Conservation (phyloP, 139 green algal genomes). For the Volvox africanus region DNA sequence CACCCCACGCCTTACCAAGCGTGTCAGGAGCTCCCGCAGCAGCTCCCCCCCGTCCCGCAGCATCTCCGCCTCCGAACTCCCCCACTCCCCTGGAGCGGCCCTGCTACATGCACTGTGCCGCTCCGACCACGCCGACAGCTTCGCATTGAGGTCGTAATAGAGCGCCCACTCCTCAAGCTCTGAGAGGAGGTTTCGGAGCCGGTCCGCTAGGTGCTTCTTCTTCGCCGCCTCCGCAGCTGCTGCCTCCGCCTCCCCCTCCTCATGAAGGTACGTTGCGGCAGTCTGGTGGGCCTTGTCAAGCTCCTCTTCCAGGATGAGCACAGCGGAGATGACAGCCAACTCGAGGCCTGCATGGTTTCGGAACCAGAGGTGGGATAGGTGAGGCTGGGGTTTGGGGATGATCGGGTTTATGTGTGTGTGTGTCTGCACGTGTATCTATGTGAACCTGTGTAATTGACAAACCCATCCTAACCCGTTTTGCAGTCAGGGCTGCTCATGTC, state of each 20-base stretch:
- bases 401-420: background rate
- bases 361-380: background rate
- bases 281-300: background rate
- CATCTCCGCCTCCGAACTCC: background rate
- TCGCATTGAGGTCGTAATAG: conserved; percentile 24
- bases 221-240: background rate
- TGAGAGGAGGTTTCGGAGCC: conserved; percentile 5
- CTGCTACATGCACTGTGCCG: conserved; percentile 19
- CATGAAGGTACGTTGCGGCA: background rate
- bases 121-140: conserved; percentile 3
- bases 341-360: background rate
- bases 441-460: too few species aligned
- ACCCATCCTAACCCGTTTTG: background rate
- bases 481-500: background rate
- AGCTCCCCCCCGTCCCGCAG: conserved; percentile 16
- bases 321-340: background rate
- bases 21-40: background rate
- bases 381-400: background rate
- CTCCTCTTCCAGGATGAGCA: background rate
- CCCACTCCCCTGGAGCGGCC: background rate
- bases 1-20: conserved; percentile 33
- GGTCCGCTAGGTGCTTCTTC: background rate
- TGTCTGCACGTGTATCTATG: background rate
- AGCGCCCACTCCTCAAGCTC: conserved; percentile 40
- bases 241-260: background rate